phyloP scores from a whole-genome alignment of 306 rosid genomes.

The Pterocarpus santalinus region DNA sequence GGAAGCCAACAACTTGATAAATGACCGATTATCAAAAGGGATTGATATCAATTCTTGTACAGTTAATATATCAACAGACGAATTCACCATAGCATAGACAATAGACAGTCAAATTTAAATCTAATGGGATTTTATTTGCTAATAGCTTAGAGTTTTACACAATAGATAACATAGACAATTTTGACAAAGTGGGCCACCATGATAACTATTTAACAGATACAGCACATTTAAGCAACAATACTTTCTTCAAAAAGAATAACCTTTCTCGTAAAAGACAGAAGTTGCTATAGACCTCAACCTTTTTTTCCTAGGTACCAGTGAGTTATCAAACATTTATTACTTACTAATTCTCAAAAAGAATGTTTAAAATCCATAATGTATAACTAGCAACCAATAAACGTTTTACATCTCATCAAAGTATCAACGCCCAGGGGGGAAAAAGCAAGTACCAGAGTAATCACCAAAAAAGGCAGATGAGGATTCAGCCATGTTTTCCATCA shows the following conservation, averaged over 20 bases:
- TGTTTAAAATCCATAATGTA: neutral
- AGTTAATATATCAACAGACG: too few species aligned
- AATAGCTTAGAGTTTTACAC: too few species aligned
- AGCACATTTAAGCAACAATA: too few species aligned
- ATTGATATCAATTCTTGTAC: neutral
- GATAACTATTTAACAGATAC: too few species aligned
- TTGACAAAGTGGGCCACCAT: too few species aligned
- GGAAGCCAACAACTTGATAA: neutral
- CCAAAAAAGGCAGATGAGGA: neutral
- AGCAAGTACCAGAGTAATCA: neutral
- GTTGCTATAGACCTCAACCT: too few species aligned
- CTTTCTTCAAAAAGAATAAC: too few species aligned
- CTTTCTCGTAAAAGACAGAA: too few species aligned
- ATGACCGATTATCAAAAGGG: neutral
- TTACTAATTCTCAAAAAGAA: neutral
- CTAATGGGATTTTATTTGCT: too few species aligned
- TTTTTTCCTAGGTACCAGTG: neutral
- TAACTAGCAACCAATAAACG: neutral
- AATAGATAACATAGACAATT: too few species aligned
- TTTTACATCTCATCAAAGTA: neutral
- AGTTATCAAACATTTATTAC: neutral
- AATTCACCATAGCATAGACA: too few species aligned
- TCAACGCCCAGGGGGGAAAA: neutral
- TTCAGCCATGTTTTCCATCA: neutral
- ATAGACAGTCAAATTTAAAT: too few species aligned